Base-by-base conservation (phyloP, 2,329 filamentous ascomycete genomes). In the Trichothecium roseum region DNA sequence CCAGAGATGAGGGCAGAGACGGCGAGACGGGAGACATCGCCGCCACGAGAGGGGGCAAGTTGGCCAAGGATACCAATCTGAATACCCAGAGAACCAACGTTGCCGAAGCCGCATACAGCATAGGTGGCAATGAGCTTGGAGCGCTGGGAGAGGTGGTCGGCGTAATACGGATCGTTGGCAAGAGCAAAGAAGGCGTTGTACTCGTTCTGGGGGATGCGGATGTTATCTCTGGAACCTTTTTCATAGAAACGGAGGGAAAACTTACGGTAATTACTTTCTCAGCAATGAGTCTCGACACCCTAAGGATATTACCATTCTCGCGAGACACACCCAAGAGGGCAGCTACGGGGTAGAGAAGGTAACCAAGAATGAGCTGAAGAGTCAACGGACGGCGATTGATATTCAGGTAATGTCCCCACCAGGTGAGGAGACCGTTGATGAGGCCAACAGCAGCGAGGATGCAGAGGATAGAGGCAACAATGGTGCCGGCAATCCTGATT, bases 61-160 rank as follows among this genome's bases (percentile, higher is more conserved):
- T 93, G 85, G 4, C 81, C 75, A 35, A 94, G 69, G 39, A 93
- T 84, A 64, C 86, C 86, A 41, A 94, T 91, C 60, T 94, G 86
- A 37, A 86, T 89, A 54, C 86, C 86, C 32, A 94, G 72, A 20
- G 84, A 89, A 36, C 83, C 82, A 46, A 94, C 81, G 64, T 94
- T 94, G 42, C 84, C 87, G 54, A 86, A 86, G 18, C 76, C 76
- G 59, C 85, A 93, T 44, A 88, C 72, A 15, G 84, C 83, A 53
- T 94, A 94, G 34, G 84, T 93, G 31, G 81, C 84, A 51, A 94
- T 93, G 45, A 94, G 71, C 31, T 70, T 69, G 17, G 84, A 85
- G 36, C 86, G 84, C 13, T 73, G 63, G 20, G 74, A 77, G 41
- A 94, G 68, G 18, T 53, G 43, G 36, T 53, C 44, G 36, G 59